These are phyloP conservation scores for Pseudozyma pruni DNA, from an alignment of 1,284 basidiomycete species.

Conservation along the genomic window DNA sequence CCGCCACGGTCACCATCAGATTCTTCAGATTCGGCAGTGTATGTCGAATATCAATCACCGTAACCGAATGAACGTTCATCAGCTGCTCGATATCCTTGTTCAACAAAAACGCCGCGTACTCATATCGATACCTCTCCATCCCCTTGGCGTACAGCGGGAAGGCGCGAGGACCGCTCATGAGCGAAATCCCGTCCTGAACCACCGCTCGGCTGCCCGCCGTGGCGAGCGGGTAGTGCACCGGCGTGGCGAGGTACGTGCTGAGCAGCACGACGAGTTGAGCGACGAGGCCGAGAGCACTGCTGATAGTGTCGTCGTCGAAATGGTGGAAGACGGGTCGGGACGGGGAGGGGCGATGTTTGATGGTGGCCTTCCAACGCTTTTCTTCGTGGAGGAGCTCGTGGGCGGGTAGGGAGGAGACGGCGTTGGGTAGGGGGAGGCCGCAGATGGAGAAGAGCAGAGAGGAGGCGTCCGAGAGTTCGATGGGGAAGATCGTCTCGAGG, in stretches of 20 bases:
- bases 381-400: conserved; percentile 34
- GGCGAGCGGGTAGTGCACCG: conserved; percentile 61
- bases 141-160: conserved; percentile 88
- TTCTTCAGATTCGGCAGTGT: conserved; percentile 97
- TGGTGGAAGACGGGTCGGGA: conserved; percentile 30
- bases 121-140: conserved; percentile 94
- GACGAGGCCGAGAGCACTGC: conserved; percentile 57
- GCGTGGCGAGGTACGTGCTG: conserved; percentile 55
- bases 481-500: conserved; percentile 63
- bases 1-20: conserved; percentile 79
- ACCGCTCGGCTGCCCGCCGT: conserved; percentile 60
- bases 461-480: conserved; percentile 60
- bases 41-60: conserved; percentile 91
- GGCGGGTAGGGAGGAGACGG: conserved; percentile 28
- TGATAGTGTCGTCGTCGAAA: conserved; percentile 53
- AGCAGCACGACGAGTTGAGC: conserved; percentile 62
- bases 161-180: conserved; percentile 63
- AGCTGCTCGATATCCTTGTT: conserved; percentile 91
- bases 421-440: conserved; percentile 60
- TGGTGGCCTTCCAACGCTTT: conserved; percentile 32
- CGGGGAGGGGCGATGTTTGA: conserved; percentile 8
- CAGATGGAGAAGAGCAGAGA: conserved; percentile 63
- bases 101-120: conserved; percentile 94
- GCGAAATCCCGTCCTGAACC: conserved; percentile 62
- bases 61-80: conserved; percentile 57